A percentile compares a stretch with the other conserved stretches of the same genome.
These are phyloP conservation scores for Xylaria acuta DNA, from an alignment of 495 filamentous ascomycete genomes.

Conservation along the genomic window DNA sequence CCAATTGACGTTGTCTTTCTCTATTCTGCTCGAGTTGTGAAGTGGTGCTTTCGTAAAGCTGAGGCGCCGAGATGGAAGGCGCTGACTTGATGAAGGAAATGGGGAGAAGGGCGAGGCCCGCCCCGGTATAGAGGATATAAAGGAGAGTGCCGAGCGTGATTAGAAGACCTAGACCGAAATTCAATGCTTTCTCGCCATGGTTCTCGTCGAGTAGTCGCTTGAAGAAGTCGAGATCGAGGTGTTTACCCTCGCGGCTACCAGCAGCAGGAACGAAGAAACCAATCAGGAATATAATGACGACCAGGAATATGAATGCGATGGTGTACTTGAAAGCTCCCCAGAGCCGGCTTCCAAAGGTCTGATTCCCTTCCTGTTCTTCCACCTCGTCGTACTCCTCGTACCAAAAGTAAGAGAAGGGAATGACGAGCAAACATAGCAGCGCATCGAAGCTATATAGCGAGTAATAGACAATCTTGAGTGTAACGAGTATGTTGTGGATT, in stretches of 20 bases:
- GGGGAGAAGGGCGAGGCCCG: constrained; percentile 87
- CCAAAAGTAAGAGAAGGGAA: constrained; percentile 98
- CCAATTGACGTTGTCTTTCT: constrained; percentile 89
- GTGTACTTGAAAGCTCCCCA: constrained; percentile 92
- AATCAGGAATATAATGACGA: constrained; percentile 83
- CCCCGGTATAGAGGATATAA: constrained; percentile 86
- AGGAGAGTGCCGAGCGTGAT: constrained; percentile 83
- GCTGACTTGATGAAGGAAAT: constrained; percentile 89
- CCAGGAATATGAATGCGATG: constrained; percentile 76
- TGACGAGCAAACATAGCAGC: constrained; percentile 84
- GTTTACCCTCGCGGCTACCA: constrained; percentile 62
- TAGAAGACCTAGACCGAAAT: constrained; percentile 84
- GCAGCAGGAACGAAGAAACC: constrained; percentile 91
- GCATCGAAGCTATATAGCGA: constrained; percentile 90
- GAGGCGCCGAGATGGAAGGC: constrained; percentile 78
- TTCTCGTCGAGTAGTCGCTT: constrained; percentile 82
- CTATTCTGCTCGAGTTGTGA: constrained; percentile 83
- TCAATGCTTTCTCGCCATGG: constrained; percentile 89
- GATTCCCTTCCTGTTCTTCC: constrained; percentile 75
- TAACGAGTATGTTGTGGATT: constrained; percentile 76
- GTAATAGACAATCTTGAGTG: constrained; percentile 91
- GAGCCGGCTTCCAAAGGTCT: constrained; percentile 69
- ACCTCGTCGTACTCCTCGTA: constrained; percentile 96
- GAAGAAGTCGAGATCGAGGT: constrained; percentile 87
- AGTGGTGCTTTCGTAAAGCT: constrained; percentile 74